Conservation (phyloP, 768 basidiomycete genomes). For the Mycena amicta region DNA sequence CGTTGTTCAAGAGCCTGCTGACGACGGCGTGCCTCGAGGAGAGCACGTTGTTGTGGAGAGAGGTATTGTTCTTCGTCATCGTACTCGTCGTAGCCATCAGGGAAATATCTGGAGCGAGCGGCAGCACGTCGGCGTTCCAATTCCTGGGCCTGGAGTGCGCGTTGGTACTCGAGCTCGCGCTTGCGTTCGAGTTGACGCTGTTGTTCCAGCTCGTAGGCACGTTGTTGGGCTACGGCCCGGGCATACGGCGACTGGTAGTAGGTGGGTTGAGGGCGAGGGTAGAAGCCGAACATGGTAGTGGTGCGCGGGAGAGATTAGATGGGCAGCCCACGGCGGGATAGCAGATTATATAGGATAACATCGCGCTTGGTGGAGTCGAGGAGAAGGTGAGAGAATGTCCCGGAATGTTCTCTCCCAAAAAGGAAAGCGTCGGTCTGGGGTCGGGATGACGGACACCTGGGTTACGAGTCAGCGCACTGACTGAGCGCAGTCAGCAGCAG, state of each 20-base stretch:
- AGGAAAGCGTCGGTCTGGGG: slow-evolving; percentile 6
- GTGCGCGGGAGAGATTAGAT: slow-evolving; percentile 14
- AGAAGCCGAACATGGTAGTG: slow-evolving; percentile 10
- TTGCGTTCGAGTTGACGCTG: slow-evolving; percentile 25
- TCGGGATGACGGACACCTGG: too few species aligned
- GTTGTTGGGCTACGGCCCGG: too few species aligned
- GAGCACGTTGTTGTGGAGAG: slow-evolving; percentile 33
- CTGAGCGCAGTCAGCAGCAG: too few species aligned
- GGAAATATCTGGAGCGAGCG: slow-evolving; percentile 42
- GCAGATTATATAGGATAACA: slow-evolving; percentile 6
- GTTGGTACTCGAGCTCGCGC: slow-evolving; percentile 10
- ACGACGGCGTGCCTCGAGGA: slow-evolving; percentile 34
- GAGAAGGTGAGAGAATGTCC: not conserved
- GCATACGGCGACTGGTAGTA: slow-evolving; percentile 31
- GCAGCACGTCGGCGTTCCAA: slow-evolving; percentile 27
- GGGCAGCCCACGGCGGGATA: slow-evolving; percentile 8
- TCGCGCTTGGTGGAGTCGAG: too few species aligned
- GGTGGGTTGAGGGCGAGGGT: slow-evolving; percentile 22
- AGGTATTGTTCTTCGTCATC: slow-evolving; percentile 28
- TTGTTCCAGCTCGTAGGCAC: slow-evolving; percentile 22
- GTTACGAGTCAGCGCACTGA: too few species aligned
- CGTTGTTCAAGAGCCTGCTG: slow-evolving; percentile 32
- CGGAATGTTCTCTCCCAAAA: not conserved
- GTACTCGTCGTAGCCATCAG: slow-evolving; percentile 39
- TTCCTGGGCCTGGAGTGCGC: slow-evolving; percentile 27